Evolutionary conservation across 2,329 filamentous ascomycete species (phyloP), one percentile per base, ranked within the genome.

Genomic region (Fusarium compactum): DNA sequence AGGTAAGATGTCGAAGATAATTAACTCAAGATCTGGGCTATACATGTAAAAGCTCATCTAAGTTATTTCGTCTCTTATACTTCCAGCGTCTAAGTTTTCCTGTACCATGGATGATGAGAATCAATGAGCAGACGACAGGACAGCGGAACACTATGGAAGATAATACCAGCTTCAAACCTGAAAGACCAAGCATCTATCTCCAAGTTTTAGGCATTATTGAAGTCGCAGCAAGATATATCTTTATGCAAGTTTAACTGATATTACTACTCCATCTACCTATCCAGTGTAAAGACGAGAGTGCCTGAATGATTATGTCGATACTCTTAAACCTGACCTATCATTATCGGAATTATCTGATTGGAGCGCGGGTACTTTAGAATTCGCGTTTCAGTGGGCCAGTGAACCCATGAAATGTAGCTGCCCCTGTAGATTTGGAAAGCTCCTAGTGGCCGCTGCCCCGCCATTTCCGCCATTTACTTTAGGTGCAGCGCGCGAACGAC

Each of bases 371-470:
- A 70, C 68, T 69, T 71, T 65, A 71, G 41, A n/a, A 22, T 43
- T 27, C 68, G 68, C 55, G 64, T 69, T 56, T 47, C 8, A 34
- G 24, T 62, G 68, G 68, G 8, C 12, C 53, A 5, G 6, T 8
- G 14, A 25, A 18, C 58, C 34, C 48, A 22, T 32, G 27, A 27
- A 47, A 14, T 27, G 11, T 15, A 29, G 24, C 20, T 24, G 14
- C 48, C 64, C 58, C 62, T 59, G 67, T 56, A 18, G 16, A 7
- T 55, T 62, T 56, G 24, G 44, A 24, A 56, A 45, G 30, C 43
- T 58, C 38, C 68, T 32, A 69, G 58, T 61, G 63, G 56, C 25
- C 29, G 43, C 38, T 71, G 68, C 67, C 68, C 68, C 68, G 47
- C 68, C 52, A 55, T 57, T 46, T 44, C 32, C 55, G 29, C 45